phyloP scores from a whole-genome alignment of 2,329 filamentous ascomycete genomes.

The Iodosphaeria phyllophila region DNA sequence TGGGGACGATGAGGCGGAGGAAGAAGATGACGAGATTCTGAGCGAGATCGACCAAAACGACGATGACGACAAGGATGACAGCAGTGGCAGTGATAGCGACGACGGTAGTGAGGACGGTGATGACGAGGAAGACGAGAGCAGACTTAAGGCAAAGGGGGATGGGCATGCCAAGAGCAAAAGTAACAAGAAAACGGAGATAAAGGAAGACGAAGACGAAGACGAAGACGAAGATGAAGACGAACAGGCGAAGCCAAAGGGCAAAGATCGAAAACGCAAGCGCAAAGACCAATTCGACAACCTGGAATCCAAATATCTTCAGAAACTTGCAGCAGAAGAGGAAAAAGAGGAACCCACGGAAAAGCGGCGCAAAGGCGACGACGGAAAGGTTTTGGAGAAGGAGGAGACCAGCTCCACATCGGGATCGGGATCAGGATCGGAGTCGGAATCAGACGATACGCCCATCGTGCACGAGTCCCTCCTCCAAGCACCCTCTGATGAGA shows the following conservation, averaged over 20 bases:
- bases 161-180: too few species aligned
- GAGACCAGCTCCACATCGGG: slow-evolving; percentile 8
- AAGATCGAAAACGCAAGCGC: slow-evolving; percentile 46
- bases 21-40: slow-evolving; percentile 14
- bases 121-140: too few species aligned
- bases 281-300: slow-evolving; percentile 50
- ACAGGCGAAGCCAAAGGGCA: slow-evolving; percentile 21
- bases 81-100: too few species aligned
- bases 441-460: slow-evolving; percentile 21
- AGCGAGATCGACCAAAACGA: slow-evolving; percentile 17
- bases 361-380: slow-evolving; percentile 27
- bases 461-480: slow-evolving; percentile 37
- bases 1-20: slow-evolving; percentile 10
- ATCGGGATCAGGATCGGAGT: slow-evolving; percentile 17
- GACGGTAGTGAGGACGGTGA: too few species aligned
- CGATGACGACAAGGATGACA: slow-evolving; percentile 11
- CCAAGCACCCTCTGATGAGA: slow-evolving; percentile 31
- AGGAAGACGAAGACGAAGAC: slow-evolving; percentile 20
- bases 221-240: slow-evolving; percentile 25
- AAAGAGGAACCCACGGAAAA: slow-evolving; percentile 33
- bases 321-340: slow-evolving; percentile 40
- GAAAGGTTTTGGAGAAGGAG: slow-evolving; percentile 7
- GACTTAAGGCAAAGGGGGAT: too few species aligned
- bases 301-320: slow-evolving; percentile 51
- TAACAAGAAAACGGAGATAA: too few species aligned